Conservation (phyloP, 805 yeast species). For the Priceomyces fermenticarens region DNA sequence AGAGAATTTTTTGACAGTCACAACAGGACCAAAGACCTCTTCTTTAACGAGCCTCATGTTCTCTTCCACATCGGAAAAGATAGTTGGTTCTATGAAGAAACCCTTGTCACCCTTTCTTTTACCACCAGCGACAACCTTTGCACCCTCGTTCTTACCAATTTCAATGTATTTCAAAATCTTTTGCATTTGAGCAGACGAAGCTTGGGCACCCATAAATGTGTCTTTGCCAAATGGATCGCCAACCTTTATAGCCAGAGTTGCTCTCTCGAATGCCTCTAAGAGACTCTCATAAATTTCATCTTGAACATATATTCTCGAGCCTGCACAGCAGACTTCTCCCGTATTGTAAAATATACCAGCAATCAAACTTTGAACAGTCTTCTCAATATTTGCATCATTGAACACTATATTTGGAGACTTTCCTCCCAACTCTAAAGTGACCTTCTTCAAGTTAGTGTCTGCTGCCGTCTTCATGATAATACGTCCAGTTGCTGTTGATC, state of each 20-base stretch:
- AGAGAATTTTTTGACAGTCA: slow-evolving; percentile 75
- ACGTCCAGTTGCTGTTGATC: slow-evolving; percentile 90
- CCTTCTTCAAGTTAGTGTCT: slow-evolving; percentile 76
- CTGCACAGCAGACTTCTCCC: slow-evolving; percentile 96
- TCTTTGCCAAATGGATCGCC: slow-evolving; percentile 84
- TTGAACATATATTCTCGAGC: slow-evolving; percentile 87
- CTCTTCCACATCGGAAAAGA: slow-evolving; percentile 77
- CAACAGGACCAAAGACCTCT: slow-evolving; percentile 95
- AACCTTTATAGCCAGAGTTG: slow-evolving; percentile 56
- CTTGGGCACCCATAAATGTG: slow-evolving; percentile 89
- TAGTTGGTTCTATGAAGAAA: slow-evolving; percentile 74
- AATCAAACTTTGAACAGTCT: slow-evolving; percentile 72
- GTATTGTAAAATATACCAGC: slow-evolving; percentile 88
- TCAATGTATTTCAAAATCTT: slow-evolving; percentile 76
- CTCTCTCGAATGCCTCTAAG: slow-evolving; percentile 56
- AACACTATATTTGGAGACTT: slow-evolving; percentile 90
- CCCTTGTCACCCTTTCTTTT: slow-evolving; percentile 68
- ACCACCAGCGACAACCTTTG: slow-evolving; percentile 80
- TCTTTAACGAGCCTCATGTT: slow-evolving; percentile 75
- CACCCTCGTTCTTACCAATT: slow-evolving; percentile 80
- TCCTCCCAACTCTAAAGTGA: slow-evolving; percentile 94
- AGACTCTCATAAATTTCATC: slow-evolving; percentile 79
- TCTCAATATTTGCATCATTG: slow-evolving; percentile 77
- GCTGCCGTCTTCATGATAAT: slow-evolving; percentile 79
- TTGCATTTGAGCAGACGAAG: slow-evolving; percentile 73